Conservation (phyloP, 768 basidiomycete genomes). For the Pulveroboletus sp. region DNA sequence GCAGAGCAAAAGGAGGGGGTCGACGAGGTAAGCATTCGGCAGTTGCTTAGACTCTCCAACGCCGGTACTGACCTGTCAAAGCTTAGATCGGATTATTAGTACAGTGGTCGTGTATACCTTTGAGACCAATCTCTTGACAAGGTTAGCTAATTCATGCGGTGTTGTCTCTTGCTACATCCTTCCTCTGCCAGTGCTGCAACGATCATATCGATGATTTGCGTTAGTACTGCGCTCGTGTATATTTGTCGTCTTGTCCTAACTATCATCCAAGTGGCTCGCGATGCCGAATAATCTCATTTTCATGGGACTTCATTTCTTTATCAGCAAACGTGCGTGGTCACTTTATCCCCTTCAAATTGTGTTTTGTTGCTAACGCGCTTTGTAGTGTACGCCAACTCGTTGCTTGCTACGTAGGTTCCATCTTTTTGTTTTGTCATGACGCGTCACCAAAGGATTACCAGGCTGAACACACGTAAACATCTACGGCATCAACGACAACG, state of each 20-base stretch:
- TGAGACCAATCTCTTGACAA: constrained; percentile 51
- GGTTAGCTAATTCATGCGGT: constrained; percentile 24
- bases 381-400: constrained; percentile 49
- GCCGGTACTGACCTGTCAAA: constrained; percentile 10
- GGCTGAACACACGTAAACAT: constrained; percentile 38
- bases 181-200: constrained; percentile 38
- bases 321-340: constrained; percentile 43
- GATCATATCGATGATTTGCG: constrained; percentile 41
- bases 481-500: constrained; percentile 31
- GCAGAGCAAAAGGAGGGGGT: constrained; percentile 37
- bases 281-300: constrained; percentile 49
- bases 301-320: constrained; percentile 52
- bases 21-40: constrained; percentile 32
- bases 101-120: constrained; percentile 49
- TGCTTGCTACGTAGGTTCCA: constrained; percentile 40
- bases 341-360: background rate
- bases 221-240: constrained; percentile 20
- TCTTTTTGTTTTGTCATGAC: background rate
- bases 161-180: background rate
- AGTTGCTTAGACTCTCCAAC: no score
- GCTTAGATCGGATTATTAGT: constrained; percentile 48
- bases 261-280: constrained; percentile 38
- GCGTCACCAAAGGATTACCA: constrained; percentile 5
- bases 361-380: background rate
- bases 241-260: background rate